These are phyloP conservation scores for Crucibulum laeve DNA, from an alignment of 768 basidiomycete genomes.

Conservation along the genomic window DNA sequence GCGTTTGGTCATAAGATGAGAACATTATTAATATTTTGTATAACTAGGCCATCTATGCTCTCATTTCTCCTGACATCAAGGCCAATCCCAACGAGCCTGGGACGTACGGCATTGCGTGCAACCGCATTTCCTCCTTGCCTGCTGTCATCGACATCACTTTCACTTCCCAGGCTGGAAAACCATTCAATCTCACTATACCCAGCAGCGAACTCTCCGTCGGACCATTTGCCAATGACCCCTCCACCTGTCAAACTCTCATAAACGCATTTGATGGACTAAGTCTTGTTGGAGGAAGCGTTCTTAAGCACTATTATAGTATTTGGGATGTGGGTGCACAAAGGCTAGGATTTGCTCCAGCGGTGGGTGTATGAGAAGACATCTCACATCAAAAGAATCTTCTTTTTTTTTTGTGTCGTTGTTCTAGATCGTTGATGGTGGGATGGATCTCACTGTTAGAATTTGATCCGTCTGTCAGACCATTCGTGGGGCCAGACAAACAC, in stretches of 20 bases:
- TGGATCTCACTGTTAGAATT: not conserved
- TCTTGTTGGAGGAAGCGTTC: slow-evolving; percentile 48
- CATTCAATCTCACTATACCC: slow-evolving; percentile 55
- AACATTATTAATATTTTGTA: not conserved
- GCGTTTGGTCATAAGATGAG: not conserved
- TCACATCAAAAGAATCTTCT: too few relatives aligned
- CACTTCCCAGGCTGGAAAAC: slow-evolving; percentile 41
- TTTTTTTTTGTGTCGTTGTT: too few relatives aligned
- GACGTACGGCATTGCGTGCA: slow-evolving; percentile 52
- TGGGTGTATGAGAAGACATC: slow-evolving; percentile 1
- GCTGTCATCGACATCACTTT: slow-evolving; percentile 51
- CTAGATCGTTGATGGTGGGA: not conserved
- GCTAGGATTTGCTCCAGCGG: slow-evolving; percentile 48
- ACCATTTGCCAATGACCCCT: slow-evolving; percentile 45
- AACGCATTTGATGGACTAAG: slow-evolving; percentile 51
- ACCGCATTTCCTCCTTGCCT: slow-evolving; percentile 37
- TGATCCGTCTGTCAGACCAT: not conserved
- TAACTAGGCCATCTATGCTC: slow-evolving; percentile 48
- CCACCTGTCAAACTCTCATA: slow-evolving; percentile 52
- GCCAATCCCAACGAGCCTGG: slow-evolving; percentile 48
- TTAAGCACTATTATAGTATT: slow-evolving; percentile 59
- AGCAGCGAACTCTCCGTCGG: slow-evolving; percentile 55
- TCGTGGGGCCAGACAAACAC: not conserved
- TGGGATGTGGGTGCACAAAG: slow-evolving; percentile 49
- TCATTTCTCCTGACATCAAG: slow-evolving; percentile 54